A percentile compares a stretch with the other conserved stretches of the same genome.
phyloP scores from a whole-genome alignment of 2,329 filamentous ascomycete genomes.

The Trichoderma endophyticum region DNA sequence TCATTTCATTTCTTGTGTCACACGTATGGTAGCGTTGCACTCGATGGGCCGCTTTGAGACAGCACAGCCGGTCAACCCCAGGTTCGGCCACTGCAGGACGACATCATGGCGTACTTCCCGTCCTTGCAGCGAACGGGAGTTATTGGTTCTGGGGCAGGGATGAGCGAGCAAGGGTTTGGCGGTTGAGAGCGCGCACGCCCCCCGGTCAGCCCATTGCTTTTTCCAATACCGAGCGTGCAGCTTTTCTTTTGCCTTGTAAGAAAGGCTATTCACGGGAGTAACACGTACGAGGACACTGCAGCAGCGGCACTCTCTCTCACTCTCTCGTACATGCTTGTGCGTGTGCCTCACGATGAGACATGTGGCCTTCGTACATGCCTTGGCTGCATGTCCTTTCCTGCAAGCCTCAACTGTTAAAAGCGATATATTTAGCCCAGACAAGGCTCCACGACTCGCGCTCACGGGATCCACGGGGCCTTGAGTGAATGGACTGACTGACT shows the following conservation, averaged over 20 bases:
- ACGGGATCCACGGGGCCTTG: background rate
- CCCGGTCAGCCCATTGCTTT: background rate
- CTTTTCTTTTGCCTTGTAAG: background rate
- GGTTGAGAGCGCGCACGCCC: background rate
- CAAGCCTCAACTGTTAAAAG: background rate
- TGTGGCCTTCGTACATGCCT: background rate
- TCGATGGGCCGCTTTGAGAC: background rate
- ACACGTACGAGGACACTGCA: background rate
- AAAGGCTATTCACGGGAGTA: background rate
- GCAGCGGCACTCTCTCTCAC: no score
- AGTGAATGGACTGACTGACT: background rate
- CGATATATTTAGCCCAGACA: background rate
- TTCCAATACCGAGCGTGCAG: background rate
- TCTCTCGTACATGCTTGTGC: background rate
- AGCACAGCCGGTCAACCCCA: background rate
- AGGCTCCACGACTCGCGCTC: background rate
- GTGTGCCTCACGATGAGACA: background rate
- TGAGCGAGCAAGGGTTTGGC: background rate
- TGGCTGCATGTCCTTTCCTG: background rate
- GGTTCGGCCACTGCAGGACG: constrained; percentile 3
- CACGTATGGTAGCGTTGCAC: background rate
- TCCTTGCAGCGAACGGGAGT: background rate
- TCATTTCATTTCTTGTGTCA: background rate
- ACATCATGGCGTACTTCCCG: background rate
- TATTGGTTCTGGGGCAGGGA: background rate